Evolutionary conservation across 768 basidiomycete species (phyloP).

Genomic region (Boletus huronensis): DNA sequence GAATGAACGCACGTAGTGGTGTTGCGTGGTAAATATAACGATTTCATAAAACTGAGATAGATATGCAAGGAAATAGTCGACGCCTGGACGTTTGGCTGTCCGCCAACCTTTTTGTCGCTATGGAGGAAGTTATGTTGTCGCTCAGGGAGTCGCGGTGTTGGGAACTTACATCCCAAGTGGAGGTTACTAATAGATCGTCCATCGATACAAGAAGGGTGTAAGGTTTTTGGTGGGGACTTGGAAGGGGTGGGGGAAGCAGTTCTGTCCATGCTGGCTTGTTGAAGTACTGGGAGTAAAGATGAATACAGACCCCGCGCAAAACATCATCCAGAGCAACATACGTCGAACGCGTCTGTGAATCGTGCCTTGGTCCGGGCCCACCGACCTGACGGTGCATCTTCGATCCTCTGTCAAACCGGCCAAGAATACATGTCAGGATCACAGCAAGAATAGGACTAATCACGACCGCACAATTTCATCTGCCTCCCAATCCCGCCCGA

Average conservation of each 20-base stretch:
- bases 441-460: not conserved
- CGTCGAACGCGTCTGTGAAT: conserved; percentile 65
- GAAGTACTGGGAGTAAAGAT: conserved; percentile 57
- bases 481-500: conserved; percentile 77
- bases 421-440: not conserved
- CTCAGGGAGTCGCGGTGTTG: not conserved
- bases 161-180: conserved; percentile 89
- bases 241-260: conserved; percentile 83
- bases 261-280: conserved; percentile 93
- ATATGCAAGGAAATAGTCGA: conserved; percentile 97
- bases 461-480: conserved; percentile 57
- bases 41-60: conserved; percentile 98
- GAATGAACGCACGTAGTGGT: conserved; percentile 67
- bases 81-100: conserved; percentile 95
- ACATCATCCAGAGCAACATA: conserved; percentile 33
- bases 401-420: conserved; percentile 43
- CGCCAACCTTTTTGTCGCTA: conserved; percentile 94
- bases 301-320: not conserved
- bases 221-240: conserved; percentile 79
- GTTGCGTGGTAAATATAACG: conserved; percentile 91
- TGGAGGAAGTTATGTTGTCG: not conserved
- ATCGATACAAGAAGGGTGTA: conserved; percentile 90
- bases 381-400: conserved; percentile 57
- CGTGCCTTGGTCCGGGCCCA: conserved; percentile 64
- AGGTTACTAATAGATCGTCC: conserved; percentile 88